Evolutionary conservation across 257 asterid genomes (phyloP).

Genomic region (Verbascum thapsus): DNA sequence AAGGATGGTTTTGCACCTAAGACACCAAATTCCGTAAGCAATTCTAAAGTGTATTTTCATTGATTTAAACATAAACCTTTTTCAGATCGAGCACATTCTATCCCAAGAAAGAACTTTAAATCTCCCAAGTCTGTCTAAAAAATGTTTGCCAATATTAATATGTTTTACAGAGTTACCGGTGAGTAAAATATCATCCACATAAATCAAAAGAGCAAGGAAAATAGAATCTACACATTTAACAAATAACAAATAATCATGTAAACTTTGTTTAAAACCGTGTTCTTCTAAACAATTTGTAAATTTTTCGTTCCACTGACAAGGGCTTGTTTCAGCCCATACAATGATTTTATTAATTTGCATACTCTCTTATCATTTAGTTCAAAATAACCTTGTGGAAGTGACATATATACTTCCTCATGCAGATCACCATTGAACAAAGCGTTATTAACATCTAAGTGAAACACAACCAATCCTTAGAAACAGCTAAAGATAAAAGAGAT

Average conservation of each 20-base stretch:
- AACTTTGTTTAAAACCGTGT: neutral
- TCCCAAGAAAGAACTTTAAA: too few species aligned
- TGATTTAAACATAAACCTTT: too few species aligned
- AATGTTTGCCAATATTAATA: too few species aligned
- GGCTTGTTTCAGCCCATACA: neutral
- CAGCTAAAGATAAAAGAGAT: neutral
- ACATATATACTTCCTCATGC: neutral
- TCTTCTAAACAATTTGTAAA: neutral
- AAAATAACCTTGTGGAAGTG: neutral
- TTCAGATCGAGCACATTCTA: too few species aligned
- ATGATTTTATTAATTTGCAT: neutral
- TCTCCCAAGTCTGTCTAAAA: too few species aligned
- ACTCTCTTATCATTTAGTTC: neutral
- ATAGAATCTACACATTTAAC: neutral
- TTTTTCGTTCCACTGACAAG: neutral
- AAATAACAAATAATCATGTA: neutral
- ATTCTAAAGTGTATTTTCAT: too few species aligned
- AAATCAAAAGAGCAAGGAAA: too few species aligned
- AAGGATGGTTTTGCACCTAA: too few species aligned
- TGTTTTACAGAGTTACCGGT: too few species aligned
- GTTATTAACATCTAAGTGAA: neutral
- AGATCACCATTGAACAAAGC: neutral
- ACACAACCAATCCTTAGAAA: neutral
- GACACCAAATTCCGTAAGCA: too few species aligned
- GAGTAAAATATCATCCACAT: too few species aligned